These are phyloP conservation scores for Verticillium isaacii DNA, from an alignment of 2,329 filamentous ascomycete genomes.

Conservation along the genomic window DNA sequence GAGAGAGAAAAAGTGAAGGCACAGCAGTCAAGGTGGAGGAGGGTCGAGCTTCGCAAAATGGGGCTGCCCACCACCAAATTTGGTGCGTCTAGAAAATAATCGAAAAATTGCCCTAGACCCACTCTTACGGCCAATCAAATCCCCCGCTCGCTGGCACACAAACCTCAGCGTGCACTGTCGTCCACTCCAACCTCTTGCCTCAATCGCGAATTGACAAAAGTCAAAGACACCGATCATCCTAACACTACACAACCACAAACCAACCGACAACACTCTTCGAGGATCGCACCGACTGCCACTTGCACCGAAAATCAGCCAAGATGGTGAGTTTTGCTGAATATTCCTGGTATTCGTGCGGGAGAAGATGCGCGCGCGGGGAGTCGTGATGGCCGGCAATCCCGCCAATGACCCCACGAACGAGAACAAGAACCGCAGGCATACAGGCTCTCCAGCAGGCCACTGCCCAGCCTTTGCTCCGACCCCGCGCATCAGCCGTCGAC, in stretches of 20 bases:
- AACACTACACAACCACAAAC: neutral
- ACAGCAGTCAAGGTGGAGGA: neutral
- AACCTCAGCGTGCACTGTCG: constrained; percentile 1
- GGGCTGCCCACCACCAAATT: neutral
- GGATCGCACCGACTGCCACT: constrained; percentile 58
- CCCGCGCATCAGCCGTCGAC: neutral
- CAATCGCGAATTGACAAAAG: neutral
- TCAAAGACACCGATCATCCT: neutral
- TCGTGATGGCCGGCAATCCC: neutral
- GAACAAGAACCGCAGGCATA: neutral
- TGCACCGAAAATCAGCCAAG: constrained; percentile 46
- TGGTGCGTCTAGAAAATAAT: constrained; percentile 16
- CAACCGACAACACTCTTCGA: constrained; percentile 48
- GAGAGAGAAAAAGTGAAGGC: constrained; percentile 8
- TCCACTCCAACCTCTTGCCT: neutral
- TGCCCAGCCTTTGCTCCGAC: neutral
- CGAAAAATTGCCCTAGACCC: constrained; percentile 36
- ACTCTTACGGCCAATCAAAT: constrained; percentile 8
- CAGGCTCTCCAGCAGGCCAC: neutral
- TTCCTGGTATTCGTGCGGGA: neutral
- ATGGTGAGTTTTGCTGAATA: constrained; percentile 46
- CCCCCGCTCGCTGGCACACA: constrained; percentile 1
- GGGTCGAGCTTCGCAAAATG: neutral
- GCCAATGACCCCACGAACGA: neutral
- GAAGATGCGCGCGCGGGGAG: constrained; percentile 1